Evolutionary conservation across 2,329 filamentous ascomycete species (phyloP), one percentile per base, ranked within the genome.

Genomic region (Reticulascus tulasneorum): DNA sequence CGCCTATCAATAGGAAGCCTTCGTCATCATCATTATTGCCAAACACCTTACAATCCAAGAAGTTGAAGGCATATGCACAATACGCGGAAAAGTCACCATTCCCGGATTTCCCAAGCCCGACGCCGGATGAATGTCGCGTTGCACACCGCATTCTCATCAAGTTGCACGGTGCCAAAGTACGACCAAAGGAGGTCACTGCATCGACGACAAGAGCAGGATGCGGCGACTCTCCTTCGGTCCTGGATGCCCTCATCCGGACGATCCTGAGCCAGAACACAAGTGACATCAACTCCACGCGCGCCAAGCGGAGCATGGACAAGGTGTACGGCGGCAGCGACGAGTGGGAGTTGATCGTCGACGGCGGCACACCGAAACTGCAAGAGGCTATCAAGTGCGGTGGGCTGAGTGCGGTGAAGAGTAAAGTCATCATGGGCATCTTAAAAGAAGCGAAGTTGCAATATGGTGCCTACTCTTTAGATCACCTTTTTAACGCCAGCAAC

Each of bases 301-400:
- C 85, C 1, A 70, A 70, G 52, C 54, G 55, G n/a, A 55, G 57
- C 54, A 68, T 71, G 65, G 66, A 70, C 49, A 38, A 33, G 11
- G 57, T 48, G 5, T 71, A 71, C 52, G 67, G 66, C 13, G 51
- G 58, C 21, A 63, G 58, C 47, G 63, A 67, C 40, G 50, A 53
- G 19, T 73, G 68, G 68, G 60, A 56, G 0, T 56, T 50, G 23
- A 65, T 73, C 33, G 63, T 51, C 6, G 42, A 41, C 2, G 67
- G 66, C 23, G 65, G 68, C 0, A 54, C 55, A 26, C 43, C 53
- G 11, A 60, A 57, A 45, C 55, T 73, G 6, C 59, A 67, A 41
- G 67, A 79, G 47, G 77, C 84, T 0, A 89, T 90, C 51, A 78
- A 79, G 54, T 70, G 70, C 17, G 86, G 86, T 20, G 86, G 86